Conservation (phyloP, 768 basidiomycete species). For the Udeniomyces megalosporus region DNA sequence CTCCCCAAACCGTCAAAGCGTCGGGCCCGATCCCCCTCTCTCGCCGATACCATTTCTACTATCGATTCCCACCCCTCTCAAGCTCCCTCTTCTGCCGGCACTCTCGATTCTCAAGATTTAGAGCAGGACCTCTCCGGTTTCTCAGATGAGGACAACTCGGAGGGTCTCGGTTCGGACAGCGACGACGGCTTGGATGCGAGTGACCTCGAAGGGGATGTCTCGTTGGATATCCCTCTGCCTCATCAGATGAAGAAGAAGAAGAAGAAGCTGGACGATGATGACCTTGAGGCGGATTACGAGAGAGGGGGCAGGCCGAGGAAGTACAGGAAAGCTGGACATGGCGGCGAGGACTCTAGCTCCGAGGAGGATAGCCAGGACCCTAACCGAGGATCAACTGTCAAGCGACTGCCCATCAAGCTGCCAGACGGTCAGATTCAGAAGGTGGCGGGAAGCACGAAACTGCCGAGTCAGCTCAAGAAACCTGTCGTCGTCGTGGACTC, state of each 20-base stretch:
- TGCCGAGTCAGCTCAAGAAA: conserved; percentile 3
- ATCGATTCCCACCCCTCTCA: conserved; percentile 4
- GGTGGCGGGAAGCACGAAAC: conserved; percentile 25
- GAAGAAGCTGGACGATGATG: conserved; percentile 11
- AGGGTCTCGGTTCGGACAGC: not conserved
- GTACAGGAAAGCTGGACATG: not conserved
- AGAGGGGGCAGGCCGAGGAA: not conserved
- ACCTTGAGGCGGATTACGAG: conserved; percentile 6
- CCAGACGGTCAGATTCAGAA: conserved; percentile 55
- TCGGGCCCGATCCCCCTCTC: not conserved
- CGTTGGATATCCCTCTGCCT: conserved; percentile 5
- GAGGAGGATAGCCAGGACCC: conserved; percentile 2
- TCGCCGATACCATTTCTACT: conserved; percentile 9
- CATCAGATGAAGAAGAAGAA: conserved; percentile 6
- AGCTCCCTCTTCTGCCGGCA: not conserved
- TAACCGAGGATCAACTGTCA: conserved; percentile 19
- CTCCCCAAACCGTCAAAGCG: conserved; percentile 4
- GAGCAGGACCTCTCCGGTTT: conserved; percentile 1
- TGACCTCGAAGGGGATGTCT: not conserved
- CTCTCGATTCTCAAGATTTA: not conserved
- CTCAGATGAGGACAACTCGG: conserved; percentile 5
- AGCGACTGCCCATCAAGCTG: conserved; percentile 64
- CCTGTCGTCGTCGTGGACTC: conserved; percentile 15
- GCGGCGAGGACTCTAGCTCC: not conserved
- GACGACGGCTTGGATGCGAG: not conserved